Percentiles rank a stretch among this genome's conserved stretches.
Conservation (phyloP, 805 yeast species). For the Saturnispora ahearnii region DNA sequence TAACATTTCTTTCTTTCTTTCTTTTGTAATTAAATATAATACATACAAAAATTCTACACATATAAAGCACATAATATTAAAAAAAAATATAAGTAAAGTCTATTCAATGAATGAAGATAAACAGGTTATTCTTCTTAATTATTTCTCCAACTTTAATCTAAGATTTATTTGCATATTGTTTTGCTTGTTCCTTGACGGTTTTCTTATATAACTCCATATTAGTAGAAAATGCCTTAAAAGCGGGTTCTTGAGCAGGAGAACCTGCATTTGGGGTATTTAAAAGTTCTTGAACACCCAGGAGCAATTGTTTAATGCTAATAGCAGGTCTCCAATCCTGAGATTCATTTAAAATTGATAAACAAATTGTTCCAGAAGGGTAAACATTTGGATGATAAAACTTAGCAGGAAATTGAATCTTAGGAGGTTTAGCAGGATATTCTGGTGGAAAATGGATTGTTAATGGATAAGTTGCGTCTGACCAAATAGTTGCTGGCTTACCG, state of each 20-base stretch:
- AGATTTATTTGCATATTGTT: conserved; percentile 44
- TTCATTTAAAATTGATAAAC: conserved; percentile 87
- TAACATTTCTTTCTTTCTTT: background rate
- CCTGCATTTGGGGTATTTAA: conserved; percentile 85
- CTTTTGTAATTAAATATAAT: background rate
- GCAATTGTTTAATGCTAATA: conserved; percentile 79
- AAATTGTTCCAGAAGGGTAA: conserved; percentile 94
- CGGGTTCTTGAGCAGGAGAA: conserved; percentile 97
- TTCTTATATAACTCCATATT: conserved; percentile 63
- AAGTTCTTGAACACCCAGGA: conserved; percentile 86
- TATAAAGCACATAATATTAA: background rate
- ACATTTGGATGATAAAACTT: conserved; percentile 96
- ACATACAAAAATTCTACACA: conserved; percentile 4
- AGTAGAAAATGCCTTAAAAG: conserved; percentile 77
- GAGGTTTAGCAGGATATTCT: conserved; percentile 95
- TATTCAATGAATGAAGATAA: background rate
- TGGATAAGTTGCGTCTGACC: conserved; percentile 90
- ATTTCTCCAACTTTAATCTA: background rate
- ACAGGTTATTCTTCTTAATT: background rate
- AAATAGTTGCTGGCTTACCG: conserved; percentile 75
- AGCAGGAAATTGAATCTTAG: conserved; percentile 81
- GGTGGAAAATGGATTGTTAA: conserved; percentile 74
- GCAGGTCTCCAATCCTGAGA: conserved; percentile 99
- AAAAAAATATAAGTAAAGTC: background rate
- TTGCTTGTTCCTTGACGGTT: conserved; percentile 75